Conservation (phyloP, 345 rosid genomes). For the Populus euphratica region DNA sequence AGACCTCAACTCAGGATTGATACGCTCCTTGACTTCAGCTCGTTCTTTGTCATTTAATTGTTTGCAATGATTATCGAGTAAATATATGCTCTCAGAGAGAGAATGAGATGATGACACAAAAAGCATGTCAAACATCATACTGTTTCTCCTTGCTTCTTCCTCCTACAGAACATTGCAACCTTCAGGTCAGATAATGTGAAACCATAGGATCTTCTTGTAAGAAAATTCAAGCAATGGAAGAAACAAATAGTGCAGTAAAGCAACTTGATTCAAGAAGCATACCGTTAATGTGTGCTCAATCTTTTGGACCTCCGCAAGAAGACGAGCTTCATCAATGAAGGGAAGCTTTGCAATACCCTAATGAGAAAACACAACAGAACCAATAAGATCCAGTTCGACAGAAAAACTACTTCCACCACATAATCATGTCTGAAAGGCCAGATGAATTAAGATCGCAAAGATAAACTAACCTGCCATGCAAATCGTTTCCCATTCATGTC, state of each 20-base stretch:
- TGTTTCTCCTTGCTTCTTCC: slow-evolving; percentile 82
- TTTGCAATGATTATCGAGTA: slow-evolving; percentile 59
- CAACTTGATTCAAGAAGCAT: slow-evolving; percentile 16
- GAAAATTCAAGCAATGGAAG: background rate
- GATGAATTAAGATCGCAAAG: slow-evolving; percentile 10
- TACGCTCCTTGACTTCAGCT: slow-evolving; percentile 41
- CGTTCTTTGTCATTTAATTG: slow-evolving; percentile 45
- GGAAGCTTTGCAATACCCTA: slow-evolving; percentile 89
- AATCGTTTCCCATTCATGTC: slow-evolving; percentile 95
- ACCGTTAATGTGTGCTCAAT: slow-evolving; percentile 73
- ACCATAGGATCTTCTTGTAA: background rate
- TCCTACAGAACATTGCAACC: slow-evolving; percentile 39
- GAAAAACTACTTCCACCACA: background rate
- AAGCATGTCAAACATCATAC: slow-evolving; percentile 68
- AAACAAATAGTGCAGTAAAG: background rate
- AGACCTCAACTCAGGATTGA: slow-evolving; percentile 76
- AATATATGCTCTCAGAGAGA: slow-evolving; percentile 64
- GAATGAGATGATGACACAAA: slow-evolving; percentile 73
- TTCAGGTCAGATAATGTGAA: background rate
- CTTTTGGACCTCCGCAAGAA: slow-evolving; percentile 62
- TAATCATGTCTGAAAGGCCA: background rate
- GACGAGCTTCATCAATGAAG: slow-evolving; percentile 83
- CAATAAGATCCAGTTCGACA: background rate
- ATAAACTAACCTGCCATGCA: slow-evolving; percentile 73
- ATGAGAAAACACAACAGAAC: slow-evolving; percentile 6